Percentiles rank a stretch among this genome's conserved stretches.
These are phyloP conservation scores for Crinitomyces ghanaensis DNA, from an alignment of 805 yeast genomes.

Conservation along the genomic window DNA sequence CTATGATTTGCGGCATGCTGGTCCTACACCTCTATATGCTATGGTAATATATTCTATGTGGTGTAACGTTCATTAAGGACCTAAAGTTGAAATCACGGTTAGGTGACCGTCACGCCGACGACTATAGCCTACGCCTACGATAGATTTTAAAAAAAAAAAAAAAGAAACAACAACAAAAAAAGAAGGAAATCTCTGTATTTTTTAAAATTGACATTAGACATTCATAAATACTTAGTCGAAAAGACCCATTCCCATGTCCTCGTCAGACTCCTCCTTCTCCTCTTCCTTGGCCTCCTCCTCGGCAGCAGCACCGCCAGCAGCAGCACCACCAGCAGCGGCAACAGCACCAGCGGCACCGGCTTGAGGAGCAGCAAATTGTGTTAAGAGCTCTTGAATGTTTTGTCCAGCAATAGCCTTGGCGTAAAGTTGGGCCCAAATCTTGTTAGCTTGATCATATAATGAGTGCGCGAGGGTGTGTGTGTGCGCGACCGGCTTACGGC, in stretches of 20 bases:
- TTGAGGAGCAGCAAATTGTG: constrained; percentile 57
- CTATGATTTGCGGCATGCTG: no score
- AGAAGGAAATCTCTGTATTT: neutral
- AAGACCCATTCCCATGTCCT: constrained; percentile 92
- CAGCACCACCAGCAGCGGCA: constrained; percentile 50
- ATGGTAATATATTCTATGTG: no score
- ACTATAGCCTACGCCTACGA: neutral
- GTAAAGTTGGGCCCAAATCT: constrained; percentile 78
- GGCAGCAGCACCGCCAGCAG: constrained; percentile 53
- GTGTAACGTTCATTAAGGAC: no score
- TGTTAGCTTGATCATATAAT: no score
- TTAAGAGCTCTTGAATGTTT: constrained; percentile 70
- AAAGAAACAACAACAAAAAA: neutral
- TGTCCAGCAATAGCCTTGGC: constrained; percentile 82
- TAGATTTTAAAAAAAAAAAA: no score
- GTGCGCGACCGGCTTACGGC: no score
- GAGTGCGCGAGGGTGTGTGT: no score
- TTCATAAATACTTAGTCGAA: constrained; percentile 48
- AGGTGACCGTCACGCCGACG: no score
- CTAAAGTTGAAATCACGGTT: no score
- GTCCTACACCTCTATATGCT: no score
- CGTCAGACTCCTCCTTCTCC: constrained; percentile 51
- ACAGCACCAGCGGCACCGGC: constrained; percentile 63
- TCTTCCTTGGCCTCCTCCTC: constrained; percentile 45
- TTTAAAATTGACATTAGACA: constrained; percentile 4